Conservation (phyloP, 1,284 basidiomycete species). For the Meira nashicola region DNA sequence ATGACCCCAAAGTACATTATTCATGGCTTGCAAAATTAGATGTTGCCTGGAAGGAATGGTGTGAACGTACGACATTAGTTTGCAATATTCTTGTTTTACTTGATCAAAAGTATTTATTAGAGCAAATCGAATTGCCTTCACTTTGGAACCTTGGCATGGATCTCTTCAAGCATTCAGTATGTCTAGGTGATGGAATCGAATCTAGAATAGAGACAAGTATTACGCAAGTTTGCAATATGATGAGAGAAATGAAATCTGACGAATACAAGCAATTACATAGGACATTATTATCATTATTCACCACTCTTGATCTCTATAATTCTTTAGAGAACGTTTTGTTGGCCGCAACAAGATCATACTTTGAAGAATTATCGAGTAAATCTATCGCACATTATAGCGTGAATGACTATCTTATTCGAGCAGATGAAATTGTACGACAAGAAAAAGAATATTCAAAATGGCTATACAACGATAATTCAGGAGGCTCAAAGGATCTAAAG, state of each 20-base stretch:
- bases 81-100: slow-evolving; percentile 10
- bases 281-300: slow-evolving; percentile 30
- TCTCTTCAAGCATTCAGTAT: slow-evolving; percentile 29
- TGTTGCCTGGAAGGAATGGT: slow-evolving; percentile 33
- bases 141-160: slow-evolving; percentile 34
- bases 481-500: slow-evolving; percentile 19
- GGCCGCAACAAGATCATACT: slow-evolving; percentile 25
- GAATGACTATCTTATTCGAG: slow-evolving; percentile 28
- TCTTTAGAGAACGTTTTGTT: slow-evolving; percentile 24
- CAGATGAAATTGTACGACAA: slow-evolving; percentile 21
- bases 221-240: neutral
- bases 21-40: slow-evolving; percentile 29
- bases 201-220: slow-evolving; percentile 12
- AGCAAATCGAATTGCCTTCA: slow-evolving; percentile 12
- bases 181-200: slow-evolving; percentile 23
- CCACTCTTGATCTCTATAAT: slow-evolving; percentile 24
- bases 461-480: slow-evolving; percentile 21
- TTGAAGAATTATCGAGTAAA: slow-evolving; percentile 21
- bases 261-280: slow-evolving; percentile 24
- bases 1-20: slow-evolving; percentile 14
- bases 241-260: neutral
- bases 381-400: slow-evolving; percentile 15
- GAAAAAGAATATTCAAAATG: slow-evolving; percentile 29
- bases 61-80: slow-evolving; percentile 17
- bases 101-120: slow-evolving; percentile 12